Conservation (phyloP, 805 yeast genomes). For the Metschnikowia henanensis region DNA sequence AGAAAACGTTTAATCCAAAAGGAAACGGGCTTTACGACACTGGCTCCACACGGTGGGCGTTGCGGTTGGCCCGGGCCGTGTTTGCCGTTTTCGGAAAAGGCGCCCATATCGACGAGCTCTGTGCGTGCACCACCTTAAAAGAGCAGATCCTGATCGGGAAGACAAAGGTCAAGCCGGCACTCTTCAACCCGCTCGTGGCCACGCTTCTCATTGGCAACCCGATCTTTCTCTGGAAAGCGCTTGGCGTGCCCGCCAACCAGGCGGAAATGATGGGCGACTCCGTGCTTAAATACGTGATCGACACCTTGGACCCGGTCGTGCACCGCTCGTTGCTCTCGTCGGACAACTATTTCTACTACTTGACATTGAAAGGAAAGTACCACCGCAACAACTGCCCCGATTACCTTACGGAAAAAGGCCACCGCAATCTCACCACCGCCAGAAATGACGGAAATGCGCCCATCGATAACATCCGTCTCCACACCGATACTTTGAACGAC, state of each 20-base stretch:
- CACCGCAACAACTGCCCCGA: constrained; percentile 69
- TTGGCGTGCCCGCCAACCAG: constrained; percentile 88
- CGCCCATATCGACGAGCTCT: constrained; percentile 52
- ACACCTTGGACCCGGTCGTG: constrained; percentile 77
- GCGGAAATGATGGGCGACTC: constrained; percentile 78
- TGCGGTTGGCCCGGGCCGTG: constrained; percentile 61
- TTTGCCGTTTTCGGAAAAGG: constrained; percentile 57
- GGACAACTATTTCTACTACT: constrained; percentile 79
- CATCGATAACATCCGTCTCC: constrained; percentile 69
- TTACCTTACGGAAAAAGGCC: constrained; percentile 63
- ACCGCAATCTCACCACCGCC: constrained; percentile 44
- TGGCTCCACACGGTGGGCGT: constrained; percentile 86
- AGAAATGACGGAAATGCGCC: constrained; percentile 41
- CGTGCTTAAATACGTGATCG: constrained; percentile 67
- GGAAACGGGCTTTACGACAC: constrained; percentile 75
- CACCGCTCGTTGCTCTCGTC: constrained; percentile 58
- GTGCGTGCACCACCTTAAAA: constrained; percentile 54
- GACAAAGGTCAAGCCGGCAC: constrained; percentile 59
- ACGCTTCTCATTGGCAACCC: constrained; percentile 76
- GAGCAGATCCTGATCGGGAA: constrained; percentile 71
- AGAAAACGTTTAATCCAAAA: constrained; percentile 50
- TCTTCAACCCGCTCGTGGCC: constrained; percentile 69
- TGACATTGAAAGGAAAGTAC: constrained; percentile 64
- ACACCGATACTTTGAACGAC: constrained; percentile 77
- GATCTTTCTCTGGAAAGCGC: constrained; percentile 82